Evolutionary conservation across 306 rosid genomes (phyloP), one percentile per base, ranked within the genome.

Genomic region (Albizia julibrissin): DNA sequence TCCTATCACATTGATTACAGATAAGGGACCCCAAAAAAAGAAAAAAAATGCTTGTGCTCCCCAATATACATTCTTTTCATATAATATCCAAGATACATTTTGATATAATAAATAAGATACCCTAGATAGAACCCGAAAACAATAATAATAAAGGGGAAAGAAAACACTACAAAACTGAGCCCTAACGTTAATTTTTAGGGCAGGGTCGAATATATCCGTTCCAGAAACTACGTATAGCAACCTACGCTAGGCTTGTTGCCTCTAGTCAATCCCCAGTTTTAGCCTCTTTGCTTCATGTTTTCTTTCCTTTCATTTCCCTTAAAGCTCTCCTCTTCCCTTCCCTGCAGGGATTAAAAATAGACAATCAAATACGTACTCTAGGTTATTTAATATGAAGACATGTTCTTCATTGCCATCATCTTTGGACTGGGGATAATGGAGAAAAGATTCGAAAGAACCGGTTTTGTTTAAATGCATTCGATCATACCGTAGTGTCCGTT

Each of bases 241-340:
- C 56, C 68, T 74, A 44, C 42, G 56, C 62, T 46, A n/a, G 67
- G 16, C 43, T 71, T 43, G 46, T 54, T 81, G 42, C 80, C 22
- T 27, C 14, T 10, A 79, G 10, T 82, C 84, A 80, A 52, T 76
- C 66, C 21, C 79, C 77, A 39, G 37, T 76, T 66, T 42, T 49
- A 8, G 9, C 49, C 78, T 78, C 78, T 54, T 72, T 56, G 67
- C 74, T 52, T 82, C 46, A 56, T 22, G 68, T 71, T 79, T 85
- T 89, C 62, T 50, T 75, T 76, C 85, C 75, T 84, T 82, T 86
- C 46, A 75, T 83, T 77, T 86, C 87, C 87, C 93, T 91, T 59
- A 91, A 69, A 40, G 90, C 85, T 33, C 22, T 76, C 80, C 99
- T 88, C 89, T 88, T 93, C 82, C 89, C 93, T 86, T 95, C 99